phyloP scores from a whole-genome alignment of 306 rosid species.

The Castanopsis chinensis region DNA sequence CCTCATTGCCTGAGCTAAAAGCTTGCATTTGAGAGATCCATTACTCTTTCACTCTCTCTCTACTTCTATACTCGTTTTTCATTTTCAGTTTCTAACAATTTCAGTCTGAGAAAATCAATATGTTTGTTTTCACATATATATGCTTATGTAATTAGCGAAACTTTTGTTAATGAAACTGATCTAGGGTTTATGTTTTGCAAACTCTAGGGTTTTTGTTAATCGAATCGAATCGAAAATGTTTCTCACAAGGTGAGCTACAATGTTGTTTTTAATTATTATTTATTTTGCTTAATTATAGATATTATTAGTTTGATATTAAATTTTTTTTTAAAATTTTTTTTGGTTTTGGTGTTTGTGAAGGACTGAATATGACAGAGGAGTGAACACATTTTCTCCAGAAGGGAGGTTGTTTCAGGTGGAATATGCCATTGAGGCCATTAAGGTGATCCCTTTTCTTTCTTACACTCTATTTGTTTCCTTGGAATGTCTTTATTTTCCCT shows the following conservation, averaged over 20 bases:
- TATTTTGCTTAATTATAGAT: background rate
- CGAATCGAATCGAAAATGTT: constrained; percentile 51
- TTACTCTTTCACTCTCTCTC: background rate
- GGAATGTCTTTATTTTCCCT: background rate
- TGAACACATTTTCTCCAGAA: constrained; percentile 95
- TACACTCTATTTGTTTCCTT: background rate
- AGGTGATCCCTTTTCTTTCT: constrained; percentile 41
- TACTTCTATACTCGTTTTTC: background rate
- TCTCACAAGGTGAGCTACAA: constrained; percentile 69
- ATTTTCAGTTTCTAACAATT: background rate
- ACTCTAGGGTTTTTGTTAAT: background rate
- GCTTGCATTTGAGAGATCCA: background rate
- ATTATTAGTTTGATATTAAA: background rate
- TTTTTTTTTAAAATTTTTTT: background rate
- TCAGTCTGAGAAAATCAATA: background rate
- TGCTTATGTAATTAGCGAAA: background rate
- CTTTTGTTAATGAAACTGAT: background rate
- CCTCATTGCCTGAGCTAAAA: background rate
- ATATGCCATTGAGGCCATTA: constrained; percentile 97
- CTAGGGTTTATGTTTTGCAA: background rate
- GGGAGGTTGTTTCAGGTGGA: constrained; percentile 98
- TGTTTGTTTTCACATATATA: background rate
- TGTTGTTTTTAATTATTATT: constrained; percentile 2
- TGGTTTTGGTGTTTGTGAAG: constrained; percentile 31
- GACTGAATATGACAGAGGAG: constrained; percentile 99